phyloP scores from a whole-genome alignment of 352 stramenopile genomes.

The Phytophthora litchii region DNA sequence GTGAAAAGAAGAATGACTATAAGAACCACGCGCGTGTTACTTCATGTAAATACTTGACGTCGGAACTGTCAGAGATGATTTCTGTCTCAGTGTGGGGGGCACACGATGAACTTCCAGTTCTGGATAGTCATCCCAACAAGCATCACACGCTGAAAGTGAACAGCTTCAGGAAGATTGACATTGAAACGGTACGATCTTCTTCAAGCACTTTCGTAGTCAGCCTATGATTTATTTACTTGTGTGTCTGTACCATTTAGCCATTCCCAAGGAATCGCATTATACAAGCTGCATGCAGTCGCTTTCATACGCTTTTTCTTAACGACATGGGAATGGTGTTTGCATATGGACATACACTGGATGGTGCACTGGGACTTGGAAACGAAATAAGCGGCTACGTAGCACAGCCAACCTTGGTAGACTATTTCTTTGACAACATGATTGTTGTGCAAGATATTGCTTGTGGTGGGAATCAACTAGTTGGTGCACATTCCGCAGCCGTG shows the following conservation, averaged over 20 bases:
- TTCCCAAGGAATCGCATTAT: constrained; percentile 66
- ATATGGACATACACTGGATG: constrained; percentile 55
- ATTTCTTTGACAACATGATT: constrained; percentile 59
- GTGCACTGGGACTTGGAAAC: constrained; percentile 50
- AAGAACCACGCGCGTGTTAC: not conserved
- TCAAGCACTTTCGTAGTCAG: not conserved
- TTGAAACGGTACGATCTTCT: constrained; percentile 41
- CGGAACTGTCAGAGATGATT: constrained; percentile 18
- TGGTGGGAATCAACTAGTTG: constrained; percentile 58
- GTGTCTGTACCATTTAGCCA: constrained; percentile 27
- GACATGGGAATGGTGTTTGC: constrained; percentile 71
- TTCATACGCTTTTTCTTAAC: constrained; percentile 67
- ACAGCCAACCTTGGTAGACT: constrained; percentile 48
- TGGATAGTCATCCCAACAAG: not conserved
- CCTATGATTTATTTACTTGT: not conserved
- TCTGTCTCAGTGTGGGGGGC: constrained; percentile 24
- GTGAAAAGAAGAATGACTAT: not conserved
- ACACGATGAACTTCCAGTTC: constrained; percentile 13
- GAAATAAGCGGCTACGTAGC: constrained; percentile 27
- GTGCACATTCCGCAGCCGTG: constrained; percentile 74
- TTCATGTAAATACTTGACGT: not conserved
- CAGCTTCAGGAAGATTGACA: constrained; percentile 28
- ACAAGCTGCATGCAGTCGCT: constrained; percentile 59
- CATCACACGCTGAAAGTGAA: not conserved
- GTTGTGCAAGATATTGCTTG: constrained; percentile 49